phyloP scores from a whole-genome alignment of 2,329 filamentous ascomycete genomes.

The Penicillium sclerotigenum region DNA sequence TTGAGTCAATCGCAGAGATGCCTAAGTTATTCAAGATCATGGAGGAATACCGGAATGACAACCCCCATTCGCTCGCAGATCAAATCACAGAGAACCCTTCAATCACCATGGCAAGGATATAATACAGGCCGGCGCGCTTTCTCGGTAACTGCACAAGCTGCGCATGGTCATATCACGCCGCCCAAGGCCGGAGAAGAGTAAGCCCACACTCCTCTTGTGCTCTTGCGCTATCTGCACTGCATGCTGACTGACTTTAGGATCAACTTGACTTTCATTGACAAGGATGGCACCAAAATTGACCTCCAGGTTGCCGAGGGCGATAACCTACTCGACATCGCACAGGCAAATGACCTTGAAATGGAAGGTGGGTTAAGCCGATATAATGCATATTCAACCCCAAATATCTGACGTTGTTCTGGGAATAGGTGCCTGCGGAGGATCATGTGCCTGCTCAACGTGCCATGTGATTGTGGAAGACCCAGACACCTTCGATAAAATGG shows the following conservation, averaged over 20 bases:
- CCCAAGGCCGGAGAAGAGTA: constrained; percentile 93
- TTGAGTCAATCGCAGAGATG: constrained; percentile 30
- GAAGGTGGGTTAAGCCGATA: constrained; percentile 58
- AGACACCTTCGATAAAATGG: constrained; percentile 71
- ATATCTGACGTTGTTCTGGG: not conserved
- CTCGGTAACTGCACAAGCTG: constrained; percentile 57
- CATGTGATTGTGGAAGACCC: constrained; percentile 80
- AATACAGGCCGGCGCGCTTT: constrained; percentile 53
- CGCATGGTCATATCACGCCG: constrained; percentile 76
- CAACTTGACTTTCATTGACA: constrained; percentile 89
- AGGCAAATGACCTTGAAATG: constrained; percentile 95
- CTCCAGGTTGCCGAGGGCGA: constrained; percentile 81
- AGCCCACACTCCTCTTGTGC: constrained; percentile 33
- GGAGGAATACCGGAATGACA: constrained; percentile 17
- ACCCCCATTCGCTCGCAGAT: constrained; percentile 12
- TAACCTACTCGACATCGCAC: constrained; percentile 92
- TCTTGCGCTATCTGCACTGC: not conserved
- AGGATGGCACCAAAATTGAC: constrained; percentile 72
- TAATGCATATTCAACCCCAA: not conserved
- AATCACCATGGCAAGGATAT: constrained; percentile 22
- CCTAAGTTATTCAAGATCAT: constrained; percentile 24
- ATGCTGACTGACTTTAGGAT: constrained; percentile 53
- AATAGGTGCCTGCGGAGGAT: constrained; percentile 81
- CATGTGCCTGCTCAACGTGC: constrained; percentile 89
- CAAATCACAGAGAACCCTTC: constrained; percentile 11